Percentiles rank a stretch among this genome's conserved stretches.
Evolutionary conservation across 371 early-diverging fungal species (phyloP).

Genomic region (Rhizopus sp.): DNA sequence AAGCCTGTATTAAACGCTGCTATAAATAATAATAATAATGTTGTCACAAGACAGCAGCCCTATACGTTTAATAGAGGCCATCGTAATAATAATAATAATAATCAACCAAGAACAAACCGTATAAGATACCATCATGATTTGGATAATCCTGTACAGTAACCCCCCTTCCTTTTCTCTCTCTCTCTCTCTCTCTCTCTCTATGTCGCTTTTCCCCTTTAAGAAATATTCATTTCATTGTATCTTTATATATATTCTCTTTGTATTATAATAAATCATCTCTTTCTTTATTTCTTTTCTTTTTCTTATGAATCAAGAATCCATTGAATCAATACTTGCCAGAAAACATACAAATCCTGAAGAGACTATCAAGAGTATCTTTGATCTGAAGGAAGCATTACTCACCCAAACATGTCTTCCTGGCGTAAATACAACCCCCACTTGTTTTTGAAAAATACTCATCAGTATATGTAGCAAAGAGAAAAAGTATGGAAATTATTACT

Average conservation of each 20-base stretch:
- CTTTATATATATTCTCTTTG: neutral
- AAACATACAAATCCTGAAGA: no score
- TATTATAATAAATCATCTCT: neutral
- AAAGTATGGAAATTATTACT: slow-evolving; percentile 84
- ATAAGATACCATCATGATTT: slow-evolving; percentile 16
- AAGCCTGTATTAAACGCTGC: neutral
- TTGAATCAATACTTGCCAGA: neutral
- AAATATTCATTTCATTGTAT: neutral
- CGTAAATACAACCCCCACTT: slow-evolving; percentile 13
- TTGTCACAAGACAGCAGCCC: neutral
- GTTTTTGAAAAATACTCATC: neutral
- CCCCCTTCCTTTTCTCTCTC: neutral
- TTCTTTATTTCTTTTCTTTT: no score
- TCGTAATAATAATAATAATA: slow-evolving; percentile 6
- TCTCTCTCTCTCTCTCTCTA: no score
- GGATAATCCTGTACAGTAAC: slow-evolving; percentile 11
- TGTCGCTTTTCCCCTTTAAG: neutral
- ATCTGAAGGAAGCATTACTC: slow-evolving; percentile 11
- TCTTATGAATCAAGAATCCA: neutral
- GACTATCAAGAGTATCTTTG: neutral
- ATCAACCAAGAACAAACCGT: slow-evolving; percentile 7
- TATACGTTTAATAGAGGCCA: neutral
- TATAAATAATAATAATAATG: slow-evolving; percentile 7
- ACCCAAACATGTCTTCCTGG: slow-evolving; percentile 18
- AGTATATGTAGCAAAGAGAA: slow-evolving; percentile 32